These are phyloP conservation scores for Beta macrorhiza DNA, from an alignment of 179 eudicot genomes.

Conservation along the genomic window DNA sequence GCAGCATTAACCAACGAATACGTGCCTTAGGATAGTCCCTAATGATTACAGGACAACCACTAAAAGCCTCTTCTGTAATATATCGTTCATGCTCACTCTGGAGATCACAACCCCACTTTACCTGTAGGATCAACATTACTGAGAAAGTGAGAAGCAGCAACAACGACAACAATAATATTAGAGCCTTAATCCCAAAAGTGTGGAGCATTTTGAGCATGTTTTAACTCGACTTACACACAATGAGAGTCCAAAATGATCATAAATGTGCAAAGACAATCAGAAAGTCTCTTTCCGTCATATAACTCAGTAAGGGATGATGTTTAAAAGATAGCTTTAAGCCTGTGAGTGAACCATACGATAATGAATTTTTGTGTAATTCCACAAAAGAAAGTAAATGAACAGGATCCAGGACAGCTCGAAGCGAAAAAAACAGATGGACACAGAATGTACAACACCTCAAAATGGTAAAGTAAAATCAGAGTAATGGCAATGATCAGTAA, in stretches of 20 bases:
- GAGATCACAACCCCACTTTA: conserved; percentile 96
- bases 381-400: background rate
- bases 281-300: background rate
- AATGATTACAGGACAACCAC: conserved; percentile 89
- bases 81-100: conserved; percentile 98
- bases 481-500: background rate
- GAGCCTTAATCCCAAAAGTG: background rate
- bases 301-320: too few species aligned
- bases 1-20: conserved; percentile 6
- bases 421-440: background rate
- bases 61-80: conserved; percentile 83
- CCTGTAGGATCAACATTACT: conserved; percentile 39
- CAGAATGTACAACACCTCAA: background rate
- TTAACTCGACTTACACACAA: background rate
- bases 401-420: background rate
- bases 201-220: background rate
- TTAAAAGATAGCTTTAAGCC: background rate
- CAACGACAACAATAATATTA: background rate
- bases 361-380: background rate
- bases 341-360: background rate
- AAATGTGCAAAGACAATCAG: background rate
- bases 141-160: background rate
- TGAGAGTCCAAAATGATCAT: background rate
- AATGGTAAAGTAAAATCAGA: background rate
- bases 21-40: conserved; percentile 96